Evolutionary conservation across 768 basidiomycete species (phyloP), one percentile per base, ranked within the genome.

Genomic region (Boletus rubescentipes): DNA sequence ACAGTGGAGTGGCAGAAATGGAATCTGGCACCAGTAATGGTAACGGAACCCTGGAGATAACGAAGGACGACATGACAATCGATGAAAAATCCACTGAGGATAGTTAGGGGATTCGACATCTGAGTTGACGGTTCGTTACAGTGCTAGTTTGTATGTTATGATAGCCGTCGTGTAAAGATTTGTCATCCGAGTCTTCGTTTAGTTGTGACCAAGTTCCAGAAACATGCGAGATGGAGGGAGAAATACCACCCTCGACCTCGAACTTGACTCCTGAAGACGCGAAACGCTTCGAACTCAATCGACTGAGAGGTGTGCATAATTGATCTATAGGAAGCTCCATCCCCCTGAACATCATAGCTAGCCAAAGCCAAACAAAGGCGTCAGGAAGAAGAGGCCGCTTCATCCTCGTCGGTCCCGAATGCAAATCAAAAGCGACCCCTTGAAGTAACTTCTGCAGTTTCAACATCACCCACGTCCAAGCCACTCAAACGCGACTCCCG

Each of bases 361-460:
- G 91, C 91, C 4, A 93, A 93, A 70, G 86, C 84, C 29, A 81
- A 75, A 35, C 87, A 91, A 67, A 80, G 87, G 43, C 80, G 84
- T 62, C 78, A 75, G 49, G 89, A 91, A 62, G 76, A 81, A 48
- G 75, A 76, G 39, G 66, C 75, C 0, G 73, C 79, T 1, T 70
- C 77, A 0, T 83, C 84, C 1, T 75, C 77, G 16, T 71, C 72
- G 15, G 61, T 59, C 11, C 64, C 63, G 8, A 93, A 93, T 71
- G 62, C 72, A n/a, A 85, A 91, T 64, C 81, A 82, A 61, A 95
- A 94, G 65, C 83, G 93, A 26, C 84, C 89, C 0, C 69, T 93
- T 4, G 73, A 72, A 40, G 79, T 79, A 26, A 73, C 78, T 3
- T 76, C 86, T 38, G 80, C 82, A n/a, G 72, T 68, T 8, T 83